Evolutionary conservation across 176 grass and related monocot genomes (phyloP).

Genomic region (Oryza glumipatula): DNA sequence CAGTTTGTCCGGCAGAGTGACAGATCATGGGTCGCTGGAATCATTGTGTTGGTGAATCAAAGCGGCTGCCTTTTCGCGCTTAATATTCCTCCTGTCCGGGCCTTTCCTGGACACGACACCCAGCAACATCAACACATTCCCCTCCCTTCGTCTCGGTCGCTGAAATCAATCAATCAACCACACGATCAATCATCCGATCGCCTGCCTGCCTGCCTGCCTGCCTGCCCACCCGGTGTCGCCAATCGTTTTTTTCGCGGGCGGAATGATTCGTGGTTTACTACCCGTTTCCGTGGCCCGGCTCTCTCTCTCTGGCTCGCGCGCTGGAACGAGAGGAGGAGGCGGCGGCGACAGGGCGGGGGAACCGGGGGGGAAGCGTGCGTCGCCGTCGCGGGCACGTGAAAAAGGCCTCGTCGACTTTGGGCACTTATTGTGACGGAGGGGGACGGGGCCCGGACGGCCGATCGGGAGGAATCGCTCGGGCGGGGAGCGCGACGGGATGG

Average conservation of each 20-base stretch:
- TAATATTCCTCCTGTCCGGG: constrained; percentile 57
- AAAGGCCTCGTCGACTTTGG: constrained; percentile 31
- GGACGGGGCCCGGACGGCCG: not conserved
- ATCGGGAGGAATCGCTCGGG: not conserved
- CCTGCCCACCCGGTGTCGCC: not conserved
- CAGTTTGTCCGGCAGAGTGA: constrained; percentile 11
- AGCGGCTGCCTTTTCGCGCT: not conserved
- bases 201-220: not conserved
- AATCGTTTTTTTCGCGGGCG: not conserved
- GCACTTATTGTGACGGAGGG: not conserved
- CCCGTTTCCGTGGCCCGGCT: not conserved
- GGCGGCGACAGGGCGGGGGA: not conserved
- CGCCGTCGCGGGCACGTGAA: constrained; percentile 38
- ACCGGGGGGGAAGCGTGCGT: not conserved
- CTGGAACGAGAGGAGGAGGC: not conserved
- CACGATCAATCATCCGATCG: not conserved
- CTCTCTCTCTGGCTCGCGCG: not conserved
- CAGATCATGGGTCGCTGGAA: constrained; percentile 14
- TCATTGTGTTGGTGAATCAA: not conserved
- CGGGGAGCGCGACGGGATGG: not conserved
- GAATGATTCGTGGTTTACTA: not conserved
- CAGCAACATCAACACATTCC: constrained; percentile 35
- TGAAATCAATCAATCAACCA: not conserved
- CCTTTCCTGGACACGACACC: constrained; percentile 20
- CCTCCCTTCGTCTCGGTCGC: not conserved